Percentiles rank a stretch among this genome's conserved stretches.
Conservation (phyloP, 441 rosid species). For the Capsella rubella region DNA sequence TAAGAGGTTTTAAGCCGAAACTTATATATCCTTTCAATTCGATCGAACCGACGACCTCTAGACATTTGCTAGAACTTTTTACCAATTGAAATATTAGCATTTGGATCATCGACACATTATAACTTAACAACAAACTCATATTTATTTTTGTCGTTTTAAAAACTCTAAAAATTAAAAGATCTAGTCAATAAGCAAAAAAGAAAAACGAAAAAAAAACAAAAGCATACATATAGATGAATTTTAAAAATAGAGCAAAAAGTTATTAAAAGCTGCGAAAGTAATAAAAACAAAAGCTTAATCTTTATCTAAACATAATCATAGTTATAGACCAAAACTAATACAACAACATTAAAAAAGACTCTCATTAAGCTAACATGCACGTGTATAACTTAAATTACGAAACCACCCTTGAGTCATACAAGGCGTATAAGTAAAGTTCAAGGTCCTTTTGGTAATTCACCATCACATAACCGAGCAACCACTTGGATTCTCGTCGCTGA, state of each 20-base stretch:
- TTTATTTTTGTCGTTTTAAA: not conserved
- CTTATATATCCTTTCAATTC: too few relatives aligned
- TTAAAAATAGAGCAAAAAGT: not conserved
- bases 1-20: too few relatives aligned
- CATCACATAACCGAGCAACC: conserved; percentile 82
- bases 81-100: too few relatives aligned
- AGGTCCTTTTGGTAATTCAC: conserved; percentile 27
- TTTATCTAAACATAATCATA: conserved; percentile 34
- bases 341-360: not conserved
- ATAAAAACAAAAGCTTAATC: conserved; percentile 15
- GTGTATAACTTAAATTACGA: conserved; percentile 18
- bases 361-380: conserved; percentile 19
- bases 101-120: too few relatives aligned
- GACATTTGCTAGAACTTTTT: too few relatives aligned
- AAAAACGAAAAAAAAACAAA: not conserved
- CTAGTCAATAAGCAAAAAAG: not conserved
- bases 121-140: not conserved
- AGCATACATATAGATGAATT: not conserved
- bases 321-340: not conserved
- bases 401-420: conserved; percentile 20
- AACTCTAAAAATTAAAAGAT: not conserved
- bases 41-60: too few relatives aligned
- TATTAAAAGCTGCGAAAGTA: conserved; percentile 12
- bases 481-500: conserved; percentile 89
- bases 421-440: conserved; percentile 19